Evolutionary conservation across 2,329 filamentous ascomycete genomes (phyloP).

Genomic region (Ophiostoma ulmi): DNA sequence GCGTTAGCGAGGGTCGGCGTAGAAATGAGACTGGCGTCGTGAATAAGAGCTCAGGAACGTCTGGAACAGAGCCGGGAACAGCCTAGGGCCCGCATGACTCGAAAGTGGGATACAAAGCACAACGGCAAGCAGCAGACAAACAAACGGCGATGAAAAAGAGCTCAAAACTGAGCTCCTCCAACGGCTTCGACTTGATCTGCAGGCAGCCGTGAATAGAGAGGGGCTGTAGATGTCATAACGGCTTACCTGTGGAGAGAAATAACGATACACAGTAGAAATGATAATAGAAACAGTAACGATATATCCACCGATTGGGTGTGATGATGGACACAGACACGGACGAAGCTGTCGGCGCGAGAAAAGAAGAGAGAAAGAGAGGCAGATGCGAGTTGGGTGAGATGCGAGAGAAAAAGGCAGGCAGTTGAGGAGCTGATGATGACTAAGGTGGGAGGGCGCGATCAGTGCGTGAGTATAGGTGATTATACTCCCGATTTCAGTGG

Average conservation of each 20-base stretch:
- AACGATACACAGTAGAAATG: neutral
- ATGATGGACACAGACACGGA: neutral
- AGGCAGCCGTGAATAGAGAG: slow-evolving; percentile 6
- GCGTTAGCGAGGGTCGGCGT: slow-evolving; percentile 7
- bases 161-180: neutral
- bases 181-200: slow-evolving; percentile 17
- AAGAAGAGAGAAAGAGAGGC: neutral
- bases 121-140: neutral
- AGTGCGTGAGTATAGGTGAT: neutral
- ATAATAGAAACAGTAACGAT: neutral
- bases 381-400: slow-evolving; percentile 10
- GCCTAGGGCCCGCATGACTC: slow-evolving; percentile 1
- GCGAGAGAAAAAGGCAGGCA: slow-evolving; percentile 7
- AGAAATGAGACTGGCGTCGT: neutral
- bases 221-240: neutral
- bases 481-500: neutral
- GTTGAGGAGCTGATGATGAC: slow-evolving; percentile 12
- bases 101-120: neutral
- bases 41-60: neutral
- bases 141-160: neutral
- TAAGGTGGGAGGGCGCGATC: slow-evolving; percentile 11
- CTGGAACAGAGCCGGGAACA: neutral
- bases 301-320: neutral
- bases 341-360: neutral
- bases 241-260: slow-evolving; percentile 8